Evolutionary conservation across 2,329 filamentous ascomycete species (phyloP).

Genomic region (Gnomoniopsis smithogilvyi): DNA sequence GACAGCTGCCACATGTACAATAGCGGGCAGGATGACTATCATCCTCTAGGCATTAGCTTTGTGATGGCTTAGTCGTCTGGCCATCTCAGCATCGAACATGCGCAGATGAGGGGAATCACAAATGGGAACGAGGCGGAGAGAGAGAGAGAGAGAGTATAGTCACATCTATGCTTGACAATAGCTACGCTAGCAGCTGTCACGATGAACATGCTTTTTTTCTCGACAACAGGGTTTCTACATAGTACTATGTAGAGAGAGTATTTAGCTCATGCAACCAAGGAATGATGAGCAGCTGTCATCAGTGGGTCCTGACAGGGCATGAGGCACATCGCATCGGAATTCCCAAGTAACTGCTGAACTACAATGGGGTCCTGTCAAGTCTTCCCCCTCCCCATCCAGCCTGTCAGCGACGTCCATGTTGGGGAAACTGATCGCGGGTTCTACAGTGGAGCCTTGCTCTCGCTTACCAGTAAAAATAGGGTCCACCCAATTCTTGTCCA

Average conservation of each 20-base stretch:
- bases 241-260: too few species aligned
- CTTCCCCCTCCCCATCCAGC: neutral
- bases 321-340: constrained; percentile 11
- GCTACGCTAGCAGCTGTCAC: constrained; percentile 9
- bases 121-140: constrained; percentile 1
- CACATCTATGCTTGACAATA: neutral
- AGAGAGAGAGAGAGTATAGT: too few species aligned
- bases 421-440: constrained; percentile 8
- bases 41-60: too few species aligned
- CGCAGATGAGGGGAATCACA: neutral
- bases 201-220: neutral
- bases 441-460: constrained; percentile 1
- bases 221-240: neutral
- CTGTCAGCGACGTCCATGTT: neutral
- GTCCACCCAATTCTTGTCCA: too few species aligned
- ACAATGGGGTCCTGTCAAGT: constrained; percentile 1
- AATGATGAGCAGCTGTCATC: constrained; percentile 16
- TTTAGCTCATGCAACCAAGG: constrained; percentile 16
- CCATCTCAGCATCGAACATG: too few species aligned
- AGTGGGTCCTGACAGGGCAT: constrained; percentile 11
- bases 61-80: too few species aligned
- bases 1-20: too few species aligned
- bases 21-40: too few species aligned
- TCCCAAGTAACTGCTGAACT: neutral
- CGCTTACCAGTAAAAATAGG: constrained; percentile 1